These are phyloP conservation scores for Candida pseudoglaebosa DNA, from an alignment of 805 yeast species.

Conservation along the genomic window DNA sequence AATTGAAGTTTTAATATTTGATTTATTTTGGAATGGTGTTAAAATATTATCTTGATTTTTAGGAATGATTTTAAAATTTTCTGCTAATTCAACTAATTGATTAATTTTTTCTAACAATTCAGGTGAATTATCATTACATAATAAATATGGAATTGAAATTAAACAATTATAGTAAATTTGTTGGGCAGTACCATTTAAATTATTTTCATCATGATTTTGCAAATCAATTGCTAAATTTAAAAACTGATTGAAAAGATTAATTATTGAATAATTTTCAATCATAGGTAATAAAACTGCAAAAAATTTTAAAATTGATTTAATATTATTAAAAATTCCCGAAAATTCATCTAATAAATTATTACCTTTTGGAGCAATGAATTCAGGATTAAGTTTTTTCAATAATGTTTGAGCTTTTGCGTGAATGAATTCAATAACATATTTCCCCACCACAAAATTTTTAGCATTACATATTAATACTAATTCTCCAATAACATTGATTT, in stretches of 20 bases:
- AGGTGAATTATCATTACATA: conserved; percentile 37
- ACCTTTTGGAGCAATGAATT: conserved; percentile 7
- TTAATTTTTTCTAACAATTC: conserved; percentile 26
- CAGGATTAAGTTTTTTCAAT: conserved; percentile 30
- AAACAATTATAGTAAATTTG: conserved; percentile 60
- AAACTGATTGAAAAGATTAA: conserved; percentile 48
- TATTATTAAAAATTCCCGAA: conserved; percentile 62
- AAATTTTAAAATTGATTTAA: conserved; percentile 70
- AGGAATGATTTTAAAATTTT: conserved; percentile 29
- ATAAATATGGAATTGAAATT: conserved; percentile 61
- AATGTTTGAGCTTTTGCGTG: conserved; percentile 60
- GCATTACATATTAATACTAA: conserved; percentile 65
- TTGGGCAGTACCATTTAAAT: conserved; percentile 61
- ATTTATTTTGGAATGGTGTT: conserved; percentile 31
- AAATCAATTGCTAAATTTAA: conserved; percentile 53
- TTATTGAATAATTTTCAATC: conserved; percentile 41
- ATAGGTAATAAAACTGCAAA: conserved; percentile 64
- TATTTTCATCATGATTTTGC: conserved; percentile 28
- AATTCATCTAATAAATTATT: conserved; percentile 19
- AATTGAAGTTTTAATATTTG: conserved; percentile 2
- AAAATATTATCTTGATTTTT: conserved; percentile 11
- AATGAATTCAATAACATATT: conserved; percentile 62
- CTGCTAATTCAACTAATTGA: conserved; percentile 46
- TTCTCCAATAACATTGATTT: conserved; percentile 66
- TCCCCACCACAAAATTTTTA: conserved; percentile 61